phyloP scores from a whole-genome alignment of 768 basidiomycete species.

The Gymnopilus junonius region DNA sequence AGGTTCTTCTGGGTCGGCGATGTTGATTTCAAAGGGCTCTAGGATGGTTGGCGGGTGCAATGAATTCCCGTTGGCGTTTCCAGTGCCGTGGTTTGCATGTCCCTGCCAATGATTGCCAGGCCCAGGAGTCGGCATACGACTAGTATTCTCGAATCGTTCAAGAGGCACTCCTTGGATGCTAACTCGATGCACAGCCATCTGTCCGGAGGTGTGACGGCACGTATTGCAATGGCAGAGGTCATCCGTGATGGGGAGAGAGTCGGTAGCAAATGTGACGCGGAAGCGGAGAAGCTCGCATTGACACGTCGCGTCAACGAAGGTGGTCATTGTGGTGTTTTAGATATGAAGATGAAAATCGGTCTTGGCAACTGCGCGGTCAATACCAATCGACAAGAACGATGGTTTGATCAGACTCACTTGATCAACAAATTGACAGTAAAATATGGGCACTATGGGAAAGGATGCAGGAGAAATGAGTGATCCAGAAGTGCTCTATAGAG shows the following conservation, averaged over 20 bases:
- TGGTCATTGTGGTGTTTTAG: conserved; percentile 7
- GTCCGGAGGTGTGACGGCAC: conserved; percentile 33
- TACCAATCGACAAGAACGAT: background rate
- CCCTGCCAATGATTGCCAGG: conserved; percentile 1
- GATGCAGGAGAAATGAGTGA: background rate
- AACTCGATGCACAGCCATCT: conserved; percentile 27
- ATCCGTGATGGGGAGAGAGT: conserved; percentile 25
- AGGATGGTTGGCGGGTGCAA: background rate
- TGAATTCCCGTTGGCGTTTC: background rate
- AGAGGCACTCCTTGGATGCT: conserved; percentile 27
- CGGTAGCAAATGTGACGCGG: conserved; percentile 25
- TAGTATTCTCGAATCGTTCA: conserved; percentile 11
- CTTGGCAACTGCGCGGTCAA: background rate
- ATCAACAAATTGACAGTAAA: background rate
- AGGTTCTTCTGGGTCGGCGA: conserved; percentile 17
- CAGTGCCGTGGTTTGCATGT: background rate
- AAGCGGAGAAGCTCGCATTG: conserved; percentile 33
- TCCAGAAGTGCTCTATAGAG: background rate
- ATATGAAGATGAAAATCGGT: background rate
- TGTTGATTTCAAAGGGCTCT: conserved; percentile 10
- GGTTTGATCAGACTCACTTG: background rate
- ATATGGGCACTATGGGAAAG: background rate
- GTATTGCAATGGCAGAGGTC: conserved; percentile 34
- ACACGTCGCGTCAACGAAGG: conserved; percentile 29
- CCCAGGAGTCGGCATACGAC: conserved; percentile 12